Conservation (phyloP, 768 basidiomycete species). For the Exidia glandulosa region DNA sequence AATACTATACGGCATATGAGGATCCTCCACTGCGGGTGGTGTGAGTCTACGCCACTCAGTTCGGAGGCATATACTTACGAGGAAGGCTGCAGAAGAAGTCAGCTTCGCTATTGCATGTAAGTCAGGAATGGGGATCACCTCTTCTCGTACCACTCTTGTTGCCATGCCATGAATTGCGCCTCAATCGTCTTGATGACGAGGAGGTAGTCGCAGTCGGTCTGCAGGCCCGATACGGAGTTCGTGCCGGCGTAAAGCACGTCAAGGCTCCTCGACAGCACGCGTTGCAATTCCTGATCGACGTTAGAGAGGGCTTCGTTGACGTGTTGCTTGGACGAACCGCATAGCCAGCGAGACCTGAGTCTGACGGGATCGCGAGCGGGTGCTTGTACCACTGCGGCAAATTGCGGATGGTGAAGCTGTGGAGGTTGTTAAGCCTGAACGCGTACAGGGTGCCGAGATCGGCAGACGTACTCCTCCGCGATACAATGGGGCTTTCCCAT, state of each 20-base stretch:
- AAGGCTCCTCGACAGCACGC: conserved; percentile 76
- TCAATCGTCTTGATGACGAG: conserved; percentile 78
- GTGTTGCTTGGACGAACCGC: conserved; percentile 38
- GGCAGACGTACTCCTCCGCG: conserved; percentile 71
- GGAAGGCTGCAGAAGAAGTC: not conserved
- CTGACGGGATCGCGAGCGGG: conserved; percentile 49
- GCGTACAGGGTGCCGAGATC: not conserved
- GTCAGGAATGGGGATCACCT: not conserved
- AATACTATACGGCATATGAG: conserved; percentile 25
- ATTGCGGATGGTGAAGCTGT: conserved; percentile 79
- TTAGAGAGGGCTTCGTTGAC: not conserved
- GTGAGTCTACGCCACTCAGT: conserved; percentile 11
- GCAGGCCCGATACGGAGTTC: conserved; percentile 68
- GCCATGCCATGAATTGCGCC: conserved; percentile 54
- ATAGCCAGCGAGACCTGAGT: conserved; percentile 64
- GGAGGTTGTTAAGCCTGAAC: conserved; percentile 1
- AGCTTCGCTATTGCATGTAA: not conserved
- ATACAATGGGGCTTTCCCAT: conserved; percentile 95
- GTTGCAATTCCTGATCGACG: conserved; percentile 61
- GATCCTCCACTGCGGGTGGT: conserved; percentile 20
- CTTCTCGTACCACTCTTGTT: conserved; percentile 36
- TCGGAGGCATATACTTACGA: not conserved
- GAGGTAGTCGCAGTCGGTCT: conserved; percentile 75
- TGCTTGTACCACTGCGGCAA: conserved; percentile 63
- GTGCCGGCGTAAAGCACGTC: conserved; percentile 71